Base-by-base conservation (phyloP, 2,329 filamentous ascomycete species). In the Fulvia fulva region DNA sequence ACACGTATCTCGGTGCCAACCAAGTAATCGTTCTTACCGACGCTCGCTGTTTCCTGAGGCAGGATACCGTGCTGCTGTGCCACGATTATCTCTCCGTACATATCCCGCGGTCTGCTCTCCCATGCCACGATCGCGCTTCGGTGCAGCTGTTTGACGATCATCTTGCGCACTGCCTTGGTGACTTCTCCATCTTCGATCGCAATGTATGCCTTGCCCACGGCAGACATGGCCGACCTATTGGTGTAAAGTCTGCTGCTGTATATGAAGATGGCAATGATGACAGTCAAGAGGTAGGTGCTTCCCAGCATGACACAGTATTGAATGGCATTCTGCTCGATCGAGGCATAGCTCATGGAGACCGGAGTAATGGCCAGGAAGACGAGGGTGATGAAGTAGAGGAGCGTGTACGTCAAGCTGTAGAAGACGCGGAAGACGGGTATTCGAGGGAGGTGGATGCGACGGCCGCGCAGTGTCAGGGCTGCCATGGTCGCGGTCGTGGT, bases 161-260 rank as follows among this genome's bases (percentile, higher is more conserved):
- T 85, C 64, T 85, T 83, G 68, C 89, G 81, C 41, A 97, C 90
- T 56, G 82, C 81, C 64, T 85, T 87, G 46, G 83, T 84, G 46
- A 97, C 83, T 71, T 97, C 91, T 63, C 88, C 89, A 71, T 90
- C 89, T 66, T 94, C 90, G 62, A 96, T 81, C 0, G 92, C 92
- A 16, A 96, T 83, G 83, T 90, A 95, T 55, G 84, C 79, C 73
- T 93, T 94, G 1, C 94, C 94, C 59, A 99, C 96, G 3, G 85
- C 87, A 19, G 87, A 84, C 8, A 97, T 81, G 8, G 89, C 86
- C 47, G 83, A 88, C 62, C 90, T 86, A 69, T 90, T 95, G 54
- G 93, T 90, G 75, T 93, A 97, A 21, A 97, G 83, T n/a, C 94
- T 83, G 54, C 86, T 84, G 56, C 87, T 83, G 73, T 96, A 97